phyloP scores from a whole-genome alignment of 208 protist genomes.

The Porcisia deanei region DNA sequence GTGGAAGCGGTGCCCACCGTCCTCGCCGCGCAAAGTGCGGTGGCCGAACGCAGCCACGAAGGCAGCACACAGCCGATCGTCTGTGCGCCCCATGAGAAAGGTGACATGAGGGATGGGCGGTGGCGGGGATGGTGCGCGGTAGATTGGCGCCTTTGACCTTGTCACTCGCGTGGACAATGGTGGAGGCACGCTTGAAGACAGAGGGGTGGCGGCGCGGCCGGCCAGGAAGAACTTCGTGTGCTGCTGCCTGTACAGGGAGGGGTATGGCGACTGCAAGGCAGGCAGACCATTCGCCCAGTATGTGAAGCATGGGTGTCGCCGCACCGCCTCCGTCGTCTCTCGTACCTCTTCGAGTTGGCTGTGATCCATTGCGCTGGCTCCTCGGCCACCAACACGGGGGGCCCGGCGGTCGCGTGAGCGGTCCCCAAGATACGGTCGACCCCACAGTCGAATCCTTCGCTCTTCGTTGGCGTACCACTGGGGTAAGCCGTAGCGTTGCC shows the following conservation, averaged over 20 bases:
- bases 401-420: neutral
- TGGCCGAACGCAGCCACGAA: slow-evolving; percentile 73
- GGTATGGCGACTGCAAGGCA: slow-evolving; percentile 5
- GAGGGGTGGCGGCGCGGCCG: neutral
- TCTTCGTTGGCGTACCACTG: slow-evolving; percentile 45
- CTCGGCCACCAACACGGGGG: neutral
- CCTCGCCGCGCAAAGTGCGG: slow-evolving; percentile 71
- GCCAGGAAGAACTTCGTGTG: neutral
- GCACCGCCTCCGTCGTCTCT: slow-evolving; percentile 9
- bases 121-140: slow-evolving; percentile 19
- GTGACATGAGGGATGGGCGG: slow-evolving; percentile 11
- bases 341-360: neutral
- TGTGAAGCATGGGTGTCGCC: slow-evolving; percentile 23
- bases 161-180: slow-evolving; percentile 2
- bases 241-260: slow-evolving; percentile 7
- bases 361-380: neutral
- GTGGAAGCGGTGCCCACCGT: slow-evolving; percentile 60
- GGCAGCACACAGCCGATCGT: slow-evolving; percentile 70
- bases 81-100: slow-evolving; percentile 37
- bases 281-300: slow-evolving; percentile 15
- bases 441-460: slow-evolving; percentile 18
- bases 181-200: neutral
- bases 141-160: slow-evolving; percentile 5
- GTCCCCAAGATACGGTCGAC: slow-evolving; percentile 13
- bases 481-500: slow-evolving; percentile 18